Evolutionary conservation across 768 basidiomycete species (phyloP), one percentile per base, ranked within the genome.

Genomic region (Rhodotorula sphaerocarpa): DNA sequence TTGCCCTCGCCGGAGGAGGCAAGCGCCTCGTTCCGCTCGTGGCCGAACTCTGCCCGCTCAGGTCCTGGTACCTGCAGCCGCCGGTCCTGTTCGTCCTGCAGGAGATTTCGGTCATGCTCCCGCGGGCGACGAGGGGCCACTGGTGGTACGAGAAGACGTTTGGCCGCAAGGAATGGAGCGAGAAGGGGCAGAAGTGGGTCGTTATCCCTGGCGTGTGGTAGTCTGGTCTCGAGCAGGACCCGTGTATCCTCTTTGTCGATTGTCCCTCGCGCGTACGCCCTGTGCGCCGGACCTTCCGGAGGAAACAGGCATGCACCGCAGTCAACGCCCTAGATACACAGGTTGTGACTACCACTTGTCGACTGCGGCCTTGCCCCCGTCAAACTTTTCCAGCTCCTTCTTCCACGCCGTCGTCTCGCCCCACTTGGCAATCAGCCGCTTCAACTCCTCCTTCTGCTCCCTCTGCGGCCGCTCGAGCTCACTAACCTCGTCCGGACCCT

Each of bases 381-480:
- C 59, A n/a, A 87, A 88, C 75, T 83, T 87, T 61, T 79, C 80
- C 54, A 90, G 76, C 75, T 92, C 90, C 39, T 79, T 80, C 73
- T 78, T 79, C 89, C 90, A 96, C 14, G 88, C 89, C 70, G 86
- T 27, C 52, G 39, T 41, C n/a, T 82, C 72, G 2, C 90, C 89
- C 67, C 93, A 96, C 75, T 95, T 95, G 75, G 79, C 82, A 63
- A 95, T 70, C 28, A 96, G 77, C 39, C 79, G 70, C 25, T 79
- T 78, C 33, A 96, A 79, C 70, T 95, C 92, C 59, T 83, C 82
- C 55, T 86, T 79, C 74, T 96, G 90, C 74, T 92, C 90, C 70
- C 75, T 82, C 90, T 61, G 58, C 42, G 34, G 50, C 80, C 88
- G 73, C 73, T 88, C 89, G 68, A 90, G 76, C 34, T 3, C n/a